Evolutionary conservation across 768 basidiomycete genomes (phyloP).

Genomic region (Coprinopsis sp.): DNA sequence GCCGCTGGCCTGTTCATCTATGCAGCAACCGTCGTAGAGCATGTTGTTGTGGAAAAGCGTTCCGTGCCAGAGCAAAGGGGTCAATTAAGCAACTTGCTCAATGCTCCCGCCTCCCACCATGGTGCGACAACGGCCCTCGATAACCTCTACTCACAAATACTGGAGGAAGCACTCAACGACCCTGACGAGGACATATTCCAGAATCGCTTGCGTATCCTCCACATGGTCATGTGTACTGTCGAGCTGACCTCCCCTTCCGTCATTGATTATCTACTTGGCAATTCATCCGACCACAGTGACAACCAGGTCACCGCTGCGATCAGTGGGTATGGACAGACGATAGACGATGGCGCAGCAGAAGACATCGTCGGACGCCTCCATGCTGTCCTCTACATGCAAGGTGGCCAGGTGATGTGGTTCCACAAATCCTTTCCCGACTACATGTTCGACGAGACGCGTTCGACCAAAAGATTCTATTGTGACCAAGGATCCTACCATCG

Average conservation of each 20-base stretch:
- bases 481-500: not conserved
- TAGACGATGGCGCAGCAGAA: no score
- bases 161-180: conserved; percentile 12
- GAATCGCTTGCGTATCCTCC: conserved; percentile 12
- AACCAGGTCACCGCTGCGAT: not conserved
- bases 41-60: no score
- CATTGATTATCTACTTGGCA: conserved; percentile 11
- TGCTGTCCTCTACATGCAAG: no score
- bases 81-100: no score
- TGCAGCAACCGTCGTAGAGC: conserved; percentile 16
- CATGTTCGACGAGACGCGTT: not conserved
- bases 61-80: no score
- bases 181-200: conserved; percentile 6
- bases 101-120: no score
- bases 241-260: conserved; percentile 14
- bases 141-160: conserved; percentile 13
- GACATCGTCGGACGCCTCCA: no score
- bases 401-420: no score
- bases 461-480: not conserved
- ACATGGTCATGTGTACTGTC: conserved; percentile 19
- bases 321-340: not conserved
- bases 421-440: no score
- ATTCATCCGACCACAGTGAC: not conserved
- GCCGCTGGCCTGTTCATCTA: no score
- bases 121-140: conserved; percentile 11